These are phyloP conservation scores for Leersia perrieri DNA, from an alignment of 176 grass and related monocot genomes.

Conservation along the genomic window DNA sequence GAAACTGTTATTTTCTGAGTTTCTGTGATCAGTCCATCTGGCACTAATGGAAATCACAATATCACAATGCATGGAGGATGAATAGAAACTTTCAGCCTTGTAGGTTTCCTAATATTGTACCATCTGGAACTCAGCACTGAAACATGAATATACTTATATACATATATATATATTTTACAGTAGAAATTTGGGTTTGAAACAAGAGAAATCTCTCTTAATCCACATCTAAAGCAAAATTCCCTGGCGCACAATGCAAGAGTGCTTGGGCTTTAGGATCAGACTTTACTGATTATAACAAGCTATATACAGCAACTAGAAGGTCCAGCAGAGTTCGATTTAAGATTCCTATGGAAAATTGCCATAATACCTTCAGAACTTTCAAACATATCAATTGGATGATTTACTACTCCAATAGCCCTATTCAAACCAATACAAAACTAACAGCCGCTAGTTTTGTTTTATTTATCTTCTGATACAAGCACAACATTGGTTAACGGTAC, in stretches of 20 bases:
- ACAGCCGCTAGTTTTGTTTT: background rate
- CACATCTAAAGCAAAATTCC: background rate
- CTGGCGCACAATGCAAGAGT: background rate
- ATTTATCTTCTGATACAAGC: background rate
- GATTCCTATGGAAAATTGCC: background rate
- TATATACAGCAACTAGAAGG: background rate
- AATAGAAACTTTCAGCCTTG: background rate
- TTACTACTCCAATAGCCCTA: no score
- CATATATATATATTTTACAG: background rate
- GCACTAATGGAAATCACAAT: background rate
- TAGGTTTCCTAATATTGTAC: background rate
- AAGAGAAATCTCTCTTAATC: background rate
- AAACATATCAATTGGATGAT: background rate
- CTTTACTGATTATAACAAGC: background rate
- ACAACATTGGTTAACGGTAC: background rate
- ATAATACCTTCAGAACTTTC: background rate
- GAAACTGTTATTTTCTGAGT: background rate
- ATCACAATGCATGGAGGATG: background rate
- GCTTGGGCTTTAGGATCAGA: background rate
- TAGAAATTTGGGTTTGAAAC: background rate
- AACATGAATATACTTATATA: background rate
- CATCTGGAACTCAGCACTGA: background rate
- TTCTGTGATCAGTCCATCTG: background rate
- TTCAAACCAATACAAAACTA: background rate
- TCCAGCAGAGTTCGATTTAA: background rate